Base-by-base conservation (phyloP, 2,329 filamentous ascomycete genomes). In the Atkinsonella hypoxylon region DNA sequence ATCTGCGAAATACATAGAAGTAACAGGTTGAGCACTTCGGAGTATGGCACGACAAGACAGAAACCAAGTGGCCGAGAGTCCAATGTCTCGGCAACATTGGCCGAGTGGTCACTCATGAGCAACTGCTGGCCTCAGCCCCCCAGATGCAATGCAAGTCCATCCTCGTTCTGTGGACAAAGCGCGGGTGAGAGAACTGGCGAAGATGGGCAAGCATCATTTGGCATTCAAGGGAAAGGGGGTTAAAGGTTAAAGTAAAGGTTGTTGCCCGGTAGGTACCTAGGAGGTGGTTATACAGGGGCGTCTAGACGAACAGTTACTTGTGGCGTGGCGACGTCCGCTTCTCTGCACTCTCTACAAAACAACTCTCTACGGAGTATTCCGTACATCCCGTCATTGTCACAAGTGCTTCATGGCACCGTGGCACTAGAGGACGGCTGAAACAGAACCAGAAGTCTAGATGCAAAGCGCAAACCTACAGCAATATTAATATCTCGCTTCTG, bases 81-180 rank as follows among this genome's bases (percentile, higher is more conserved):
- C 32, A 34, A 34, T 34, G 8, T 34, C 13, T 8, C 32, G 41
- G 15, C 22, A 20, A 13, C 17, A 52, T 49, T 52, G 47, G 51
- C 51, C 32, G 32, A n/a, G n/a, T n/a, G n/a, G n/a, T n/a, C 32
- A 15, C 32, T 36, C 10, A 10, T 4, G 15, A 11, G 34, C 34
- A 42, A 13, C 51, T 40, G 43, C 47, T 49, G 51, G 47, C 51
- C 43, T 49, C 47, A 52, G 51, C 51, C 45, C 45, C 22, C 20
- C 22, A 30, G 34, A 38, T 43, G 44, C 48, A 30, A 22, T 10
- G 20, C 34, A 41, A 40, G 20, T n/a, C 40, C n/a, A 44, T 11
- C 18, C 39, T 41, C 39, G 10, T 4, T 41, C 39, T 41, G 39
- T 40, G 39, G 39, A 41, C 39, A 9, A 4, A 41, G 18, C 39